Evolutionary conservation across 2,329 filamentous ascomycete genomes (phyloP), one percentile per base, ranked within the genome.

Genomic region (Rhytidhysteron rufulum): DNA sequence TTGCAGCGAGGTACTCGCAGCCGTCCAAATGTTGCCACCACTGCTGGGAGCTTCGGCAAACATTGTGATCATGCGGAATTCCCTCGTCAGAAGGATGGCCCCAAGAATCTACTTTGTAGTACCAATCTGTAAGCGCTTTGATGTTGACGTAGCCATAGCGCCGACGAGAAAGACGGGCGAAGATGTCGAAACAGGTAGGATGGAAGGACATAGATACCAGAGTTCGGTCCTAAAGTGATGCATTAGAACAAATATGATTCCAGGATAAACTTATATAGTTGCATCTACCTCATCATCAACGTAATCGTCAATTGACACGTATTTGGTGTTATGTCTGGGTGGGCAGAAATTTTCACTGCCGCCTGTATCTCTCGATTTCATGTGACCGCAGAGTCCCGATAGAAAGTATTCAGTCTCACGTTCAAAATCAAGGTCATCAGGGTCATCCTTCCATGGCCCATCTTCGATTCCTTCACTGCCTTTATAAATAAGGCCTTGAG

Each of bases 1-100:
- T 59, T 3, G 54, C 52, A 18, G 39, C 53, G 3, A 57, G 41
- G 27, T 48, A 57, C 25, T 42, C 49, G 5, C 35, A 34, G 17
- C 45, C 43, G 11, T 39, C 25, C 7, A 24, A 13, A 37, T 50
- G 55, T 34, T 18, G 11, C 39, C 53, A 44, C 10, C 43, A 13
- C 30, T 45, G 40, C 2, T 19, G 16, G 10, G 3, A 20, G 31
- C 39, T 37, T 6, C 32, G 11, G 3, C 29, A 13, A 4, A 44
- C 31, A 25, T 41, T 24, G 3, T 16, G 19, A 22, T 41, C 25
- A n/a, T 5, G 5, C 10, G n/a, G n/a, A n/a, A n/a, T n/a, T n/a
- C n/a, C n/a, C n/a, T n/a, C n/a, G n/a, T n/a, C n/a, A n/a, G n/a
- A n/a, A n/a, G n/a, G n/a, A n/a, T n/a, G n/a, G n/a, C n/a, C n/a